These are phyloP conservation scores for Neofusicoccum laricinum DNA, from an alignment of 2,329 filamentous ascomycete species.

Conservation along the genomic window DNA sequence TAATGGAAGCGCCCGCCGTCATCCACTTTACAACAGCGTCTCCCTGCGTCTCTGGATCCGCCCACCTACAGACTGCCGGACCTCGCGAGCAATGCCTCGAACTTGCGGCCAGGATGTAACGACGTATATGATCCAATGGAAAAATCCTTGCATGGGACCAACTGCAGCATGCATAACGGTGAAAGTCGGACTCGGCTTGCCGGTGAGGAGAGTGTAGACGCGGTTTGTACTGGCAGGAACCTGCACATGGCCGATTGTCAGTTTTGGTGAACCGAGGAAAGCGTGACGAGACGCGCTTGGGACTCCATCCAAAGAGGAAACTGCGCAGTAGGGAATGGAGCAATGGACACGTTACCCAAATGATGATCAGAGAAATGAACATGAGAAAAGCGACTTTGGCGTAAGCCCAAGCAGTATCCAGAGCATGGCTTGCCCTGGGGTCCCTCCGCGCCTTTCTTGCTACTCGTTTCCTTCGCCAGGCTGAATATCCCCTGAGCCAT, in stretches of 20 bases:
- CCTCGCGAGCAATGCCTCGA: background rate
- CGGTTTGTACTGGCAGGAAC: conserved; percentile 74
- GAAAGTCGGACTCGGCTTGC: conserved; percentile 52
- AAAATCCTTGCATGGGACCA: conserved; percentile 77
- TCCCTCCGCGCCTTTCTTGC: background rate
- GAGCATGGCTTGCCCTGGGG: background rate
- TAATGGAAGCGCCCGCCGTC: no score
- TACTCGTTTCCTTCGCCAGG: background rate
- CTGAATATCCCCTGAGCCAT: no score
- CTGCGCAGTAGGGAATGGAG: no score
- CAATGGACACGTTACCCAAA: conserved; percentile 52
- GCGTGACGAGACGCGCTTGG: no score
- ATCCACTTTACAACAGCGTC: background rate
- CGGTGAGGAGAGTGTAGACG: conserved; percentile 66
- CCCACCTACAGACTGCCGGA: background rate
- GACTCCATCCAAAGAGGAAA: no score
- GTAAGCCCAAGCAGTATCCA: conserved; percentile 62
- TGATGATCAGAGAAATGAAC: conserved; percentile 68
- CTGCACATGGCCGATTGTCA: conserved; percentile 18
- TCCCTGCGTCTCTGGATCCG: background rate
- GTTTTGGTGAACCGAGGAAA: no score
- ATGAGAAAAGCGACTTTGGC: conserved; percentile 69
- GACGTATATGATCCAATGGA: conserved; percentile 79
- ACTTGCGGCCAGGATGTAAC: conserved; percentile 52
- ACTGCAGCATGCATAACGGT: conserved; percentile 71